phyloP scores from a whole-genome alignment of 2,329 filamentous ascomycete genomes.

The Tolypocladium capitatum region DNA sequence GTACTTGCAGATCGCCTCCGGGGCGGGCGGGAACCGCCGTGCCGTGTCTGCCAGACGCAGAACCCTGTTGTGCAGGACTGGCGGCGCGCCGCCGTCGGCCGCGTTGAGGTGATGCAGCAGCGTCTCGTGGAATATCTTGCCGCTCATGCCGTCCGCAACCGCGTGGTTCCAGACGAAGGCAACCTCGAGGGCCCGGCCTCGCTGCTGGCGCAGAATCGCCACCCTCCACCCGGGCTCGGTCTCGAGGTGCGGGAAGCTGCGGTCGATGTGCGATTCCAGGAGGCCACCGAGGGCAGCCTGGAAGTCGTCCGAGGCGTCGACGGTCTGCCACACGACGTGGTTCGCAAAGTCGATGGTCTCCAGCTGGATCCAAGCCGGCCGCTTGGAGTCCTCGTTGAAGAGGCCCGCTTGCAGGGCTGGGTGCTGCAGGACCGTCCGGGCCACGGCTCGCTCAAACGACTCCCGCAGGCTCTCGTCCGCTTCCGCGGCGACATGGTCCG shows the following conservation, averaged over 20 bases:
- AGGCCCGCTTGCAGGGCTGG: slow-evolving; percentile 10
- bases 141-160: slow-evolving; percentile 14
- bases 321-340: slow-evolving; percentile 8
- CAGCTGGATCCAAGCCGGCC: slow-evolving; percentile 7
- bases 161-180: slow-evolving; percentile 15
- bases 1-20: not conserved
- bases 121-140: slow-evolving; percentile 17
- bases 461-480: not conserved
- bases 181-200: slow-evolving; percentile 9
- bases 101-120: slow-evolving; percentile 14
- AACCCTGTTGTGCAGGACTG: not conserved
- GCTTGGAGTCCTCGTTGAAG: slow-evolving; percentile 3
- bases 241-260: slow-evolving; percentile 3
- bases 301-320: not conserved
- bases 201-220: not conserved
- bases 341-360: slow-evolving; percentile 7
- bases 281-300: not conserved
- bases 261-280: not conserved
- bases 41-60: not conserved
- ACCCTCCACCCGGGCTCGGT: slow-evolving; percentile 13
- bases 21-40: not conserved
- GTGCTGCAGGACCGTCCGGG: not conserved
- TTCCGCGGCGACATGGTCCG: not conserved
- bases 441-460: not conserved
- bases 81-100: slow-evolving; percentile 1